Percentiles rank a stretch among this genome's conserved stretches.
Evolutionary conservation across 2,329 filamentous ascomycete species (phyloP).

Genomic region (Davidsoniella eucalypti): DNA sequence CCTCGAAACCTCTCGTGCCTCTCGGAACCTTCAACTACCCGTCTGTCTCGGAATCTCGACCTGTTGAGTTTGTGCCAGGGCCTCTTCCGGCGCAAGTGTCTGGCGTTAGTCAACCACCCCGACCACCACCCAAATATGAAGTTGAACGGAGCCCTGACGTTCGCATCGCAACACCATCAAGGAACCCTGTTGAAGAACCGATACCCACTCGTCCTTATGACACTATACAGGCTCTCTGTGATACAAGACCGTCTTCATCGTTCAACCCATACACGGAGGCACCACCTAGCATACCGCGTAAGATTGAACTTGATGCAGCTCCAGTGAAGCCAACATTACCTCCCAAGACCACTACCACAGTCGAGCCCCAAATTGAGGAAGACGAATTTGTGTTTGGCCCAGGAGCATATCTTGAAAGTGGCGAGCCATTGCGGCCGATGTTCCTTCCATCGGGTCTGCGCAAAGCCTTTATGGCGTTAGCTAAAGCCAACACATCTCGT

Average conservation of each 20-base stretch:
- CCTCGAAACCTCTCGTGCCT: slow-evolving; percentile 5
- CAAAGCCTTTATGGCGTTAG: slow-evolving; percentile 55
- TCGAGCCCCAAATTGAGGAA: slow-evolving; percentile 22
- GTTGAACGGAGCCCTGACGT: not conserved
- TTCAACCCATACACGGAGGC: not conserved
- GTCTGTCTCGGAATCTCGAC: slow-evolving; percentile 34
- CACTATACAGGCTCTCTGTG: not conserved
- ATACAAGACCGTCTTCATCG: not conserved
- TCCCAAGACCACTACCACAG: slow-evolving; percentile 4
- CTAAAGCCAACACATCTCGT: slow-evolving; percentile 55
- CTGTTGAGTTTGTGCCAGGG: slow-evolving; percentile 27
- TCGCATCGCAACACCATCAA: not conserved
- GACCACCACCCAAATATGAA: slow-evolving; percentile 20
- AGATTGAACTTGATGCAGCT: slow-evolving; percentile 6
- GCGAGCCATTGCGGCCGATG: slow-evolving; percentile 67
- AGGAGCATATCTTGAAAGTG: slow-evolving; percentile 78
- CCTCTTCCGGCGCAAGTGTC: slow-evolving; percentile 11
- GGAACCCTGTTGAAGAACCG: slow-evolving; percentile 1
- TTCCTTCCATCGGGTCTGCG: slow-evolving; percentile 71
- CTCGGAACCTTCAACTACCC: slow-evolving; percentile 28
- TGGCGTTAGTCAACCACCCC: slow-evolving; percentile 18
- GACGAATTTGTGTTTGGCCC: slow-evolving; percentile 63
- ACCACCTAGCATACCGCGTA: slow-evolving; percentile 1
- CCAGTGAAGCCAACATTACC: slow-evolving; percentile 5
- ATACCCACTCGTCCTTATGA: not conserved